Base-by-base conservation (phyloP, 306 rosid genomes). In the Fagus crenata region DNA sequence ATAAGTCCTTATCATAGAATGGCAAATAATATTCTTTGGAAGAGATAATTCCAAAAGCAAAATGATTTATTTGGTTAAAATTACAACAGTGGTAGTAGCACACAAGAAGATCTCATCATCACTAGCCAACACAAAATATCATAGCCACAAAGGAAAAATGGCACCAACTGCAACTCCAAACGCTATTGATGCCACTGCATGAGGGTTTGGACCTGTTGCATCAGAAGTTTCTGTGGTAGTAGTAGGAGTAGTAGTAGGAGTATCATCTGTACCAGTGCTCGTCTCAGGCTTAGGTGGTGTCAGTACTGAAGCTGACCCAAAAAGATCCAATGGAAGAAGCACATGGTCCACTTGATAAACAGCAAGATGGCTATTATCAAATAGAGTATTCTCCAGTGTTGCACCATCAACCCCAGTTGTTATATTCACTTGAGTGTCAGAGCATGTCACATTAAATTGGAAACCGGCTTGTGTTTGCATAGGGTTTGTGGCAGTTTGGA, bases 401-500 rank as follows among this genome's bases (percentile, higher is more conserved):
- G 97, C 86, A 60, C 80, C 90, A 6, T 74, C 86, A 31, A 92
- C 93, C 6, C 97, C 99, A 0, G 97, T 92, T 5, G 97, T 88
- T 8, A 95, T 61, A 75, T 95, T 95, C 15, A 92, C 93, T 75
- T 89, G 93, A 76, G 69, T 88, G 32, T 97, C 96, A 0, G 99
- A 81, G 6, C 97, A 81, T 0, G 97, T 95, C 4, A 95, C 93
- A 61, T 95, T 95, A 1, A 95, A 53, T 1, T 96, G 97, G 80
- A 77, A 95, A 0, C 99, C 98, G 2, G 99, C 99, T 39, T 91
- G 97, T 1, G 99, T 95, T 41, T 86, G 90, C 22, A 95, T 77
- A 1, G 99, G 99, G 72, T 95, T 95, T 53, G 89, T 87, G 0
- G 87, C 92, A 0, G 99, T 95, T 76, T 95, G 92, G 81, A 95